Base-by-base conservation (phyloP, 2,329 filamentous ascomycete species). In the Apiospora phragmitis region DNA sequence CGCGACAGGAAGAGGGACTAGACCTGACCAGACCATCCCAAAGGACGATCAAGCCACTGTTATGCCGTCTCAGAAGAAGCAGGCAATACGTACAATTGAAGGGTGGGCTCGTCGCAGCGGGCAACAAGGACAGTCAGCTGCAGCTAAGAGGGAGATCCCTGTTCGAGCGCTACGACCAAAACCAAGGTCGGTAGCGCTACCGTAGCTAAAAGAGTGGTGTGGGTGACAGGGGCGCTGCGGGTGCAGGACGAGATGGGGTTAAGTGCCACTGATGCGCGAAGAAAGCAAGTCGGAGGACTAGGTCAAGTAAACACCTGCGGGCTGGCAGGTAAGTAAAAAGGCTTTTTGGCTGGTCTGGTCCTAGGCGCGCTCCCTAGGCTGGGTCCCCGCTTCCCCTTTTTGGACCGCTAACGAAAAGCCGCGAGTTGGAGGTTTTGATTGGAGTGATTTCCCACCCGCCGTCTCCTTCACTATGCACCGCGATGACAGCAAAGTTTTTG, bases 11-110 rank as follows among this genome's bases (percentile, higher is more conserved):
- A 62, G 32, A 62, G 9, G 11, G 32, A 38, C n/a, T n/a, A 32
- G 59, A 24, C 41, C 42, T 21, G 21, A 16, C 42, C 65, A 67
- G 41, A 43, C 38, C 38, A 41, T 41, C 3, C 35, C 38, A 8
- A 62, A 26, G 14, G 38, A 62, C 55, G 38, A 67, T 12, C 65
- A 67, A 67, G 65, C 65, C 65, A 67, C 65, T 67, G 65, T 67
- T 67, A 41, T 67, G 55, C 55, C 65, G 42, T 67, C 42, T 35
- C 65, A 67, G 32, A 47, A n/a, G 65, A 67, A 47, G 43, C 38
- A 67, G 65, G 65, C 65, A 35, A 35, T 67, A 67, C 42, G 65
- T 67, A 67, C 65, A 67, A 32, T 35, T 45, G 65, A 18, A 42
- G 41, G 21, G 59, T 65, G 35, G 41, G 32, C 32, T 32, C 32